phyloP scores from a whole-genome alignment of 2,329 filamentous ascomycete species.

The Chrysoporthe deuterocubensis region DNA sequence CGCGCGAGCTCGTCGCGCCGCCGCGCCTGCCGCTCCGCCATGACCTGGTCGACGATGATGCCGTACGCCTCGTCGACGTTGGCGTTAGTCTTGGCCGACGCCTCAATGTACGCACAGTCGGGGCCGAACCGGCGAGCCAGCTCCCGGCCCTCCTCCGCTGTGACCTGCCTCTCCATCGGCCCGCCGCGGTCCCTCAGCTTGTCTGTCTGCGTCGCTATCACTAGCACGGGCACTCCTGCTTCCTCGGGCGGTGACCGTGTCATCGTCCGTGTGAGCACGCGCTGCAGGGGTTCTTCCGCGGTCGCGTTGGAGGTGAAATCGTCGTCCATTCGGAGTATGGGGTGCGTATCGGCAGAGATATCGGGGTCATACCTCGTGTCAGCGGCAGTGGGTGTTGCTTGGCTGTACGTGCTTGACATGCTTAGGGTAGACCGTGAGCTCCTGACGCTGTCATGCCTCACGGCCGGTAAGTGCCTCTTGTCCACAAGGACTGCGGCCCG shows the following conservation, averaged over 20 bases:
- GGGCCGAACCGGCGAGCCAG: conserved; percentile 22
- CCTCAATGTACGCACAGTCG: conserved; percentile 21
- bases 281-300: neutral
- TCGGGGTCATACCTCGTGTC: neutral
- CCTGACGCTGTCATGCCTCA: conserved; percentile 9
- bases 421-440: conserved; percentile 8
- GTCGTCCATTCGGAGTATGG: neutral
- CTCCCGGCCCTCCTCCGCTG: conserved; percentile 12
- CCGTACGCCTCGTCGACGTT: conserved; percentile 25
- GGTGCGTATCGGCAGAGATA: neutral
- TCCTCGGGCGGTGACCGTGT: neutral
- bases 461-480: neutral
- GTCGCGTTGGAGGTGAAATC: neutral
- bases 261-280: neutral
- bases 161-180: conserved; percentile 16
- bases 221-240: conserved; percentile 16
- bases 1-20: neutral
- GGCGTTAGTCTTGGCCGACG: conserved; percentile 22
- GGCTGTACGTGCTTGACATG: conserved; percentile 17
- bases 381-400: conserved; percentile 11
- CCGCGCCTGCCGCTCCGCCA: conserved; percentile 13
- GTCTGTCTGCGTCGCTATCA: conserved; percentile 21
- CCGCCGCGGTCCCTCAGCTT: conserved; percentile 18
- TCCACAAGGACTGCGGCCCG: neutral
- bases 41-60: conserved; percentile 19